These are phyloP conservation scores for Lyophyllum decastes DNA, from an alignment of 768 basidiomycete species.

Conservation along the genomic window DNA sequence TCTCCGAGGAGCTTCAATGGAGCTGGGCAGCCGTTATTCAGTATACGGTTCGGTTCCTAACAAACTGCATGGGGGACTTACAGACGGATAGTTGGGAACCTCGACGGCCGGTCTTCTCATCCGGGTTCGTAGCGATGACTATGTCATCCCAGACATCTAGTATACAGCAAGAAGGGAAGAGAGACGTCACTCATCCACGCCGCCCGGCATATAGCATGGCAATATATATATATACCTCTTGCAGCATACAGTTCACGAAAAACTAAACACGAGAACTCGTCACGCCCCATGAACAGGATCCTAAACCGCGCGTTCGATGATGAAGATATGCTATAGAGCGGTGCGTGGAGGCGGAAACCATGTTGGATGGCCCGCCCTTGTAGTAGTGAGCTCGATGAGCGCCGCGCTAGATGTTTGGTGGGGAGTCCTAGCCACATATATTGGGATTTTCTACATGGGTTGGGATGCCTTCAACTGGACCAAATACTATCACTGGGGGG, in stretches of 20 bases:
- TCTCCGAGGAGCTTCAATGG: slow-evolving; percentile 66
- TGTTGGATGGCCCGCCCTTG: neutral
- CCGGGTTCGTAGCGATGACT: slow-evolving; percentile 71
- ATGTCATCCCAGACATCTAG: slow-evolving; percentile 80
- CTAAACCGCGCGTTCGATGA: slow-evolving; percentile 43
- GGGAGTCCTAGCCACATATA: neutral
- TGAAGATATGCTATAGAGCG: neutral
- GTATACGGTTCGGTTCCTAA: neutral
- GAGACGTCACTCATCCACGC: too few species aligned
- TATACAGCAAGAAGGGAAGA: neutral
- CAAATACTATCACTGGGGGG: neutral
- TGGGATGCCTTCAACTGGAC: neutral
- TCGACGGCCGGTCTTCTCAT: slow-evolving; percentile 62
- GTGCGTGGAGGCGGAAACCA: neutral
- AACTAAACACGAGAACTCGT: slow-evolving; percentile 81
- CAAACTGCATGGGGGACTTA: slow-evolving; percentile 37
- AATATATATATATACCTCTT: slow-evolving; percentile 54
- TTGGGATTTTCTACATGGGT: neutral
- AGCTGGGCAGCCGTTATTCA: slow-evolving; percentile 43
- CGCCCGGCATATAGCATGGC: too few species aligned
- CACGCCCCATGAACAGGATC: slow-evolving; percentile 88
- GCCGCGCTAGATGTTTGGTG: neutral
- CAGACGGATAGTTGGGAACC: slow-evolving; percentile 58
- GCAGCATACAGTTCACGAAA: slow-evolving; percentile 65
- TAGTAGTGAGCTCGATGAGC: neutral